Conservation (phyloP, 2,329 filamentous ascomycete genomes). For the Pyrenochaeta sp. region DNA sequence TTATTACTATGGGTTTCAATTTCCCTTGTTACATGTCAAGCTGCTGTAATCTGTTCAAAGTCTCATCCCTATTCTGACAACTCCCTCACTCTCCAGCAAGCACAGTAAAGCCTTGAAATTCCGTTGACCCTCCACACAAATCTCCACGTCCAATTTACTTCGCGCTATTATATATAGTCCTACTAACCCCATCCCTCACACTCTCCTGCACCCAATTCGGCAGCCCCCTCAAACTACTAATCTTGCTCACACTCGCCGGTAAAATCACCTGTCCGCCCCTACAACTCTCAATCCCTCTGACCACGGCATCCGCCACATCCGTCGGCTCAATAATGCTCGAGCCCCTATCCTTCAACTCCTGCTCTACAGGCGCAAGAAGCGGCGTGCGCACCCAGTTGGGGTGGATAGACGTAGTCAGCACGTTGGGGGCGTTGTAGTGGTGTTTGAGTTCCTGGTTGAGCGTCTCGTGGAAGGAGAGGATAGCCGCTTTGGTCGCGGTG, state of each 20-base stretch:
- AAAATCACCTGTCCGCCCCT: conserved; percentile 53
- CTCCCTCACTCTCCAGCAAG: not conserved
- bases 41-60: too few relatives aligned
- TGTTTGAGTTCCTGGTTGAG: conserved; percentile 52
- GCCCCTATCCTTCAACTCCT: conserved; percentile 42
- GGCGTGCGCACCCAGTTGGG: conserved; percentile 54
- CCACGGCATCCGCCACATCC: conserved; percentile 52
- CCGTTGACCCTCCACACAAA: too few relatives aligned
- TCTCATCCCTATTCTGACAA: too few relatives aligned
- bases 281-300: conserved; percentile 51
- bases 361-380: conserved; percentile 45
- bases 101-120: not conserved
- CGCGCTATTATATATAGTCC: conserved; percentile 21
- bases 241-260: conserved; percentile 29
- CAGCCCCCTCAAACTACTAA: conserved; percentile 52
- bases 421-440: conserved; percentile 49
- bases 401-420: conserved; percentile 55
- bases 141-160: not conserved
- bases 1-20: too few relatives aligned
- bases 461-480: conserved; percentile 64
- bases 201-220: conserved; percentile 60
- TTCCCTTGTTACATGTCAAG: too few relatives aligned
- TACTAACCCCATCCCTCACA: conserved; percentile 29
- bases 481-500: conserved; percentile 60
- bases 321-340: conserved; percentile 48